Percentiles rank a stretch among this genome's conserved stretches.
These are phyloP conservation scores for Moricandia arvensis DNA, from an alignment of 345 rosid species.

Conservation along the genomic window DNA sequence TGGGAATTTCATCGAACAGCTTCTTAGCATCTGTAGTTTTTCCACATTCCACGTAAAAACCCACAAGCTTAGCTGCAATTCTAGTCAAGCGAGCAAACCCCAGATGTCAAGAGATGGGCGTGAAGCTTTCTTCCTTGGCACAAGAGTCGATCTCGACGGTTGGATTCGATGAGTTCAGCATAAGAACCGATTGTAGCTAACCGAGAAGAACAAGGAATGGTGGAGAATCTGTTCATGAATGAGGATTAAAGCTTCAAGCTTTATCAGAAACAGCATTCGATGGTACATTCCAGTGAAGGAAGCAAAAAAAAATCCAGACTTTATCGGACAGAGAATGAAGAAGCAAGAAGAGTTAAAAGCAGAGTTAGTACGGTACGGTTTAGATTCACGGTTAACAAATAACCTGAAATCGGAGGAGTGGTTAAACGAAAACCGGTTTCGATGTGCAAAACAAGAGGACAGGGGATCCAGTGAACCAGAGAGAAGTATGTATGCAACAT, in stretches of 20 bases:
- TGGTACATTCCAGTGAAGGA: not conserved
- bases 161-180: slow-evolving; percentile 39
- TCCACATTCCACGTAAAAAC: slow-evolving; percentile 34
- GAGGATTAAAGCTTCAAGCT: not conserved
- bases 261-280: slow-evolving; percentile 11
- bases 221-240: slow-evolving; percentile 1
- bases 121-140: slow-evolving; percentile 51
- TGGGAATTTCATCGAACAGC: slow-evolving; percentile 72
- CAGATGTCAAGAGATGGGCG: slow-evolving; percentile 52
- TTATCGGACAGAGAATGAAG: slow-evolving; percentile 6
- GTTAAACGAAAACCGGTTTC: not conserved
- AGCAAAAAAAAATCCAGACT: not conserved
- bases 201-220: slow-evolving; percentile 37
- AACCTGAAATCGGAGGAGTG: not conserved
- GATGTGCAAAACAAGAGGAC: not conserved
- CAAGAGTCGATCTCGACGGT: slow-evolving; percentile 42
- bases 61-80: slow-evolving; percentile 50
- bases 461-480: not conserved
- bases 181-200: slow-evolving; percentile 37
- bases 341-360: not conserved
- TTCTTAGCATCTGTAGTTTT: slow-evolving; percentile 48
- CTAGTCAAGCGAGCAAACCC: slow-evolving; percentile 36
- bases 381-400: not conserved
- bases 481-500: slow-evolving; percentile 28
- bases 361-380: not conserved